These are phyloP conservation scores for Dothistroma pini DNA, from an alignment of 2,329 filamentous ascomycete genomes.

Conservation along the genomic window DNA sequence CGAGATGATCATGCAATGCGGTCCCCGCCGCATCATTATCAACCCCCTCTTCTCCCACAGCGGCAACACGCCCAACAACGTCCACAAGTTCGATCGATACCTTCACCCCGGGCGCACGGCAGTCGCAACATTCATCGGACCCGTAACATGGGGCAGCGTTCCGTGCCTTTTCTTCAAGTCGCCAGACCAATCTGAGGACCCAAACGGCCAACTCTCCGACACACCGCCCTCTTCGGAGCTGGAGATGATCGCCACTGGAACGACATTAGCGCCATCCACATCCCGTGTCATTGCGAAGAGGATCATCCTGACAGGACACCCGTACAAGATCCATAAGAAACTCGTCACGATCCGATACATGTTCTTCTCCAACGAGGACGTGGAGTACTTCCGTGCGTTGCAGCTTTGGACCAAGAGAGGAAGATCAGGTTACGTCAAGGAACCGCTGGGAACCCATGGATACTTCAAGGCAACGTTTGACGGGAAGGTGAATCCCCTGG, in stretches of 20 bases:
- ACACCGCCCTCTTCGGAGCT: conserved; percentile 39
- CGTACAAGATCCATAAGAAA: conserved; percentile 98
- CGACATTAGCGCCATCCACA: conserved; percentile 71
- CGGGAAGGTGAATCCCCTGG: conserved; percentile 90
- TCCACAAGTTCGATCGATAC: conserved; percentile 94
- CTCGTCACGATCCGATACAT: conserved; percentile 97
- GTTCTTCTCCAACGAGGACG: conserved; percentile 97
- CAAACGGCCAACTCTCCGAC: conserved; percentile 39
- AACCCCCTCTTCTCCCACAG: conserved; percentile 85
- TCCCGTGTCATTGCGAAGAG: conserved; percentile 85
- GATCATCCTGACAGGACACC: conserved; percentile 89
- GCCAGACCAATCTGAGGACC: conserved; percentile 42
- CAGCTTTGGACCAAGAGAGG: conserved; percentile 92
- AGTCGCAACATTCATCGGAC: conserved; percentile 84
- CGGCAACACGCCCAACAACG: conserved; percentile 91
- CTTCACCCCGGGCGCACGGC: conserved; percentile 86
- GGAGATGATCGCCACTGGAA: conserved; percentile 79
- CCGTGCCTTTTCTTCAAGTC: conserved; percentile 81
- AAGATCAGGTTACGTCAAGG: conserved; percentile 86
- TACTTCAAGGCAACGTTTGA: conserved; percentile 99
- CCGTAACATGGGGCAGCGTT: conserved; percentile 88
- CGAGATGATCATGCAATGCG: conserved; percentile 86
- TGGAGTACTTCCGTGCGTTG: conserved; percentile 95
- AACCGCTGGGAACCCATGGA: conserved; percentile 92
- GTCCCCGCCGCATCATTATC: conserved; percentile 78